These are phyloP conservation scores for Corynespora cassiicola DNA, from an alignment of 2,329 filamentous ascomycete species.

Conservation along the genomic window DNA sequence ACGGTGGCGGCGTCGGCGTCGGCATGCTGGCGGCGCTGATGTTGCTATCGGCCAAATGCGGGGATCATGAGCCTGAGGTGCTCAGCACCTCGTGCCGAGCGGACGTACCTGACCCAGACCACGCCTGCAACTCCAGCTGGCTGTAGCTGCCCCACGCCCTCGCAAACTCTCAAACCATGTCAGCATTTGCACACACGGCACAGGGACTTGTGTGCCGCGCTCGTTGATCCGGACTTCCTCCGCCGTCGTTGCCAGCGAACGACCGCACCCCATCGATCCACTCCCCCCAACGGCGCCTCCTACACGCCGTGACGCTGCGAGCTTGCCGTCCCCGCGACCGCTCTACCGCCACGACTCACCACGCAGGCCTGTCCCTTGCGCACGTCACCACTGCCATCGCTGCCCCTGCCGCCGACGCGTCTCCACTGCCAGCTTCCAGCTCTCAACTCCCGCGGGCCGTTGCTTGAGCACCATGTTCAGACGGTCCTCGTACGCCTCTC, in stretches of 20 bases:
- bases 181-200: constrained; percentile 30
- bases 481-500: constrained; percentile 67
- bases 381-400: too few relatives aligned
- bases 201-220: constrained; percentile 23
- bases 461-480: constrained; percentile 51
- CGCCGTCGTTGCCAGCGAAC: constrained; percentile 17
- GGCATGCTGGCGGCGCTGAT: constrained; percentile 1
- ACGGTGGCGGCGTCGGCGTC: background rate
- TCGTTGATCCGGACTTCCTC: constrained; percentile 30
- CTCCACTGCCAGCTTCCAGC: too few relatives aligned
- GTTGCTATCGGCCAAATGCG: constrained; percentile 20
- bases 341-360: too few relatives aligned
- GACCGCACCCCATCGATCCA: too few relatives aligned
- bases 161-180: constrained; percentile 29
- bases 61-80: constrained; percentile 5
- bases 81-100: too few relatives aligned
- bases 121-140: constrained; percentile 7
- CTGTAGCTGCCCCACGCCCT: constrained; percentile 9
- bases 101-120: constrained; percentile 11
- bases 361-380: too few relatives aligned
- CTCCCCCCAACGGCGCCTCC: too few relatives aligned
- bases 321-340: too few relatives aligned
- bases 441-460: too few relatives aligned
- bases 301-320: too few relatives aligned
- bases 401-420: too few relatives aligned